These are phyloP conservation scores for Blastobotrys capitulatus DNA, from an alignment of 1,139 yeast genomes.

Conservation along the genomic window DNA sequence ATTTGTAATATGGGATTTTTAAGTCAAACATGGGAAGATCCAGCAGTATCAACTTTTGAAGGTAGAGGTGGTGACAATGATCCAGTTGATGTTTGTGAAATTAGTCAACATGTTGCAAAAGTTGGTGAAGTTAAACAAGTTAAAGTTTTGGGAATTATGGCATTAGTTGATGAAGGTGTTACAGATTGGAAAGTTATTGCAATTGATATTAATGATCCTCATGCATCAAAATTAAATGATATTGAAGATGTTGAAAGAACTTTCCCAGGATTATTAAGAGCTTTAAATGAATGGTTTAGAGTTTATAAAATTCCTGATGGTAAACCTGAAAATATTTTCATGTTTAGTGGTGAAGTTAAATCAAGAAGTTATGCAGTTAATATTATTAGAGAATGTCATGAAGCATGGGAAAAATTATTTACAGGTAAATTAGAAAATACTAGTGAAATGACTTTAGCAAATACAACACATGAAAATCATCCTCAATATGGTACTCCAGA, in stretches of 20 bases:
- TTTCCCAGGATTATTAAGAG: slow-evolving; percentile 81
- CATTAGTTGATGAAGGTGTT: slow-evolving; percentile 94
- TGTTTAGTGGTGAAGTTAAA: slow-evolving; percentile 78
- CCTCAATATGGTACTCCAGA: slow-evolving; percentile 35
- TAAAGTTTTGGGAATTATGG: slow-evolving; percentile 88
- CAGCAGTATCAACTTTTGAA: slow-evolving; percentile 42
- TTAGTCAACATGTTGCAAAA: slow-evolving; percentile 39
- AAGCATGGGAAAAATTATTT: slow-evolving; percentile 68
- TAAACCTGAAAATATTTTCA: slow-evolving; percentile 82
- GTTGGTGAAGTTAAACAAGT: slow-evolving; percentile 78
- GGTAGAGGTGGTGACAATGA: slow-evolving; percentile 84
- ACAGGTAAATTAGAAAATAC: slow-evolving; percentile 43
- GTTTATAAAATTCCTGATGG: slow-evolving; percentile 94
- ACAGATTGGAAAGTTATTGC: slow-evolving; percentile 95
- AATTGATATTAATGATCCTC: slow-evolving; percentile 75
- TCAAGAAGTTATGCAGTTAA: slow-evolving; percentile 69
- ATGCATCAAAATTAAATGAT: slow-evolving; percentile 68
- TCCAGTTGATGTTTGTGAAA: slow-evolving; percentile 94
- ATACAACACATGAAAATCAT: slow-evolving; percentile 64
- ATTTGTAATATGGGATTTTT: slow-evolving; percentile 97
- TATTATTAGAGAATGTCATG: slow-evolving; percentile 63
- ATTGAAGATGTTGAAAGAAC: slow-evolving; percentile 74
- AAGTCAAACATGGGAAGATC: slow-evolving; percentile 97
- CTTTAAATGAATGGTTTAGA: slow-evolving; percentile 90
- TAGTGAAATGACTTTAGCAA: slow-evolving; percentile 49